Evolutionary conservation across 768 basidiomycete genomes (phyloP).

Genomic region (Boletus barrowsii): DNA sequence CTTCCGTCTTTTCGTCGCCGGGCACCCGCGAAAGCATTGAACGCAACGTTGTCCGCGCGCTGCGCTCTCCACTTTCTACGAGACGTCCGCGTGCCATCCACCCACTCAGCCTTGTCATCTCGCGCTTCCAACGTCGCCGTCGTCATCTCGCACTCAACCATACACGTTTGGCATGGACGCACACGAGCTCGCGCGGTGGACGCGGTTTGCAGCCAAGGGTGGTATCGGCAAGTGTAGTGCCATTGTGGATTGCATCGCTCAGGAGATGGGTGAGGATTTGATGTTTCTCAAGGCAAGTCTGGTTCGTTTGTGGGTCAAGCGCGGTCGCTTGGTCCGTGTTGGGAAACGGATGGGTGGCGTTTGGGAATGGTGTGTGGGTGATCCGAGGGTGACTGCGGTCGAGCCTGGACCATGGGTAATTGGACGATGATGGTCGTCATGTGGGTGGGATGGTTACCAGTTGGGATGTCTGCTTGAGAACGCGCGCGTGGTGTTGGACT

Average conservation of each 20-base stretch:
- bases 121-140: no score
- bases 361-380: not conserved
- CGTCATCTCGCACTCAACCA: not conserved
- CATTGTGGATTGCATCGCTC: conserved; percentile 69
- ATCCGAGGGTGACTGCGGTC: not conserved
- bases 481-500: not conserved
- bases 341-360: not conserved
- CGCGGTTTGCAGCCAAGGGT: conserved; percentile 79
- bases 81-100: no score
- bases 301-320: not conserved
- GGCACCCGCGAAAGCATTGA: no score
- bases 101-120: no score
- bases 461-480: not conserved
- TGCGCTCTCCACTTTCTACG: no score
- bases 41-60: no score
- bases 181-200: conserved; percentile 73
- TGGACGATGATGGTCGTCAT: not conserved
- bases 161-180: conserved; percentile 63
- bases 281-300: conserved; percentile 78
- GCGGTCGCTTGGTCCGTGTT: no score
- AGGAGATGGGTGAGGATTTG: conserved; percentile 63
- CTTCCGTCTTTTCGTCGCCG: no score
- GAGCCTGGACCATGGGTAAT: not conserved
- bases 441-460: not conserved
- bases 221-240: conserved; percentile 83